Conservation (phyloP, 139 green algal genomes). For the Asterochloris erici region DNA sequence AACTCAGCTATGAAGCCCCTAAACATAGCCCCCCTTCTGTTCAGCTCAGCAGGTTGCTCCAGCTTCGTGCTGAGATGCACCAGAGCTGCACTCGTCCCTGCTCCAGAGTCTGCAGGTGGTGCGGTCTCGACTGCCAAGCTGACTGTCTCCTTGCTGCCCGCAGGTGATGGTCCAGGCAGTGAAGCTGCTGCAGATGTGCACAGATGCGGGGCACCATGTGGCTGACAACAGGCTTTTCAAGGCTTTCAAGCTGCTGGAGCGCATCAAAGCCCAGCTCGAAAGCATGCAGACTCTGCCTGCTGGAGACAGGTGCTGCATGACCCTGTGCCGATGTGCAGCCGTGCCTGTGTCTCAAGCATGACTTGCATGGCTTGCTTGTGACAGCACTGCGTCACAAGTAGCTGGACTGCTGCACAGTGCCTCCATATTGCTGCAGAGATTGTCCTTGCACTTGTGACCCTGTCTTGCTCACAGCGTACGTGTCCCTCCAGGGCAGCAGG, state of each 20-base stretch:
- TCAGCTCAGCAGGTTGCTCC: not conserved
- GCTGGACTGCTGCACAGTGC: not conserved
- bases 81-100: not conserved
- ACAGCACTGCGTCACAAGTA: not conserved
- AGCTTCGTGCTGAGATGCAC: not conserved
- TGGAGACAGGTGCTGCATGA: not conserved
- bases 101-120: not conserved
- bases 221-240: constrained; percentile 49
- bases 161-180: constrained; percentile 35
- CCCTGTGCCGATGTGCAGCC: not conserved
- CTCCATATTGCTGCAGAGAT: not conserved
- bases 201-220: constrained; percentile 32
- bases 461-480: not conserved
- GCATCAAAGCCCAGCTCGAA: constrained; percentile 17
- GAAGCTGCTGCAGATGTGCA: constrained; percentile 49
- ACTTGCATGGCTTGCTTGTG: not conserved
- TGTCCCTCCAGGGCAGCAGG: not conserved
- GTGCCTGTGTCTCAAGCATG: not conserved
- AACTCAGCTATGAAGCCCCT: not conserved
- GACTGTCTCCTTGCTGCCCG: constrained; percentile 26
- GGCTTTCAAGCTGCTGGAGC: constrained; percentile 49
- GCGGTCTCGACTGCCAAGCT: not conserved
- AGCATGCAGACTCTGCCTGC: not conserved
- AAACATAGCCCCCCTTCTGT: not conserved
- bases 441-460: not conserved